Percentiles rank a stretch among this genome's conserved stretches.
Conservation (phyloP, 78 protist genomes). For the Tieghemostelium lacteum region DNA sequence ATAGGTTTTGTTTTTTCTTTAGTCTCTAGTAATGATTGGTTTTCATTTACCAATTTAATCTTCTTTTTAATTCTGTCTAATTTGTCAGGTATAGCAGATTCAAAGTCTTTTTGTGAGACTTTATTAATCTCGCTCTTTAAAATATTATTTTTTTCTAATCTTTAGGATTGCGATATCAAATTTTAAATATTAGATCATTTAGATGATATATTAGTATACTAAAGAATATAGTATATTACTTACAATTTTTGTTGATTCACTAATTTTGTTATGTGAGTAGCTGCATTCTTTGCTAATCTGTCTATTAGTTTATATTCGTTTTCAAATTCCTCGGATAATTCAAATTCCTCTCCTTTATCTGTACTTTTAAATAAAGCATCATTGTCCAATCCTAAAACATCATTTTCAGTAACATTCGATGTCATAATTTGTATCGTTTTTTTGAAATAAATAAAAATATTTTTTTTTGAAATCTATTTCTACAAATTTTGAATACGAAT, state of each 20-base stretch:
- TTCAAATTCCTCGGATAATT: no score
- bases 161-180: neutral
- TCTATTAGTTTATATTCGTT: slow-evolving; percentile 56
- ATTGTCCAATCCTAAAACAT: neutral
- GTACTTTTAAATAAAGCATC: neutral
- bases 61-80: slow-evolving; percentile 22
- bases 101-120: slow-evolving; percentile 22
- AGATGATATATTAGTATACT: neutral
- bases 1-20: neutral
- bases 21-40: slow-evolving; percentile 15
- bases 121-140: slow-evolving; percentile 16
- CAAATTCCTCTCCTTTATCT: no score
- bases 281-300: slow-evolving; percentile 61
- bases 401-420: neutral
- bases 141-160: slow-evolving; percentile 9
- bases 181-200: neutral
- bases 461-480: no score
- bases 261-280: slow-evolving; percentile 41
- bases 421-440: no score
- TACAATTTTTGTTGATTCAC: slow-evolving; percentile 58
- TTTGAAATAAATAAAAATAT: no score
- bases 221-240: neutral
- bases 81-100: neutral
- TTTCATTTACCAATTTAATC: slow-evolving; percentile 26
- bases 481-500: no score